Evolutionary conservation across 345 rosid genomes (phyloP).

Genomic region (Hypericum androsaemum): DNA sequence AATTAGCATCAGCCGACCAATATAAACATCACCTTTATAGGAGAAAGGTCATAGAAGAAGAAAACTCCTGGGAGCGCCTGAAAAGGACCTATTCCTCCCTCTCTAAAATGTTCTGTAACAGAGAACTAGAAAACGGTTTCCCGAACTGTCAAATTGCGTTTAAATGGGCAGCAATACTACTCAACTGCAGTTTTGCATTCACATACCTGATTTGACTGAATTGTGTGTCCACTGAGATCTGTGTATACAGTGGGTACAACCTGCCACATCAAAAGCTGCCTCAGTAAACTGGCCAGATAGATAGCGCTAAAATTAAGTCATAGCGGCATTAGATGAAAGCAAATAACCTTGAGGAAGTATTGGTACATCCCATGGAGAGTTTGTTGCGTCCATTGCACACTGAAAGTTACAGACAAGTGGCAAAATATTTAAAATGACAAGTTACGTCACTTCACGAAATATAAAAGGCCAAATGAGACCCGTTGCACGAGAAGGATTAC

Average conservation of each 20-base stretch:
- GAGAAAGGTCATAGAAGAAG: slow-evolving; percentile 97
- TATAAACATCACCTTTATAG: slow-evolving; percentile 59
- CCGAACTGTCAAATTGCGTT: slow-evolving; percentile 8
- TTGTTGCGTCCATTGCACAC: slow-evolving; percentile 73
- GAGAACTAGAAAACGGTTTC: slow-evolving; percentile 51
- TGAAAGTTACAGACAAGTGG: slow-evolving; percentile 19
- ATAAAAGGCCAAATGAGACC: slow-evolving; percentile 7
- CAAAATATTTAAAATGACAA: slow-evolving; percentile 5
- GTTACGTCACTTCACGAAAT: slow-evolving; percentile 3
- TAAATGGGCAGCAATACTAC: not conserved
- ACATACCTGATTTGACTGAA: slow-evolving; percentile 84
- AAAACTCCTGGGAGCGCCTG: slow-evolving; percentile 82
- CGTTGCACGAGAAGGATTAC: slow-evolving; percentile 25
- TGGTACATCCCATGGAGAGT: slow-evolving; percentile 75
- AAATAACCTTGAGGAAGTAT: slow-evolving; percentile 78
- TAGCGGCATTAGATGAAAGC: slow-evolving; percentile 9
- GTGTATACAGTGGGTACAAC: slow-evolving; percentile 93
- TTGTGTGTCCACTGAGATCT: slow-evolving; percentile 60
- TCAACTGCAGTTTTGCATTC: not conserved
- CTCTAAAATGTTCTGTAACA: slow-evolving; percentile 81
- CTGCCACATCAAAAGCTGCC: slow-evolving; percentile 26
- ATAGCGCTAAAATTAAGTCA: slow-evolving; percentile 3
- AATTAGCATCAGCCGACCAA: too few relatives aligned
- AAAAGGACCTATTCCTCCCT: slow-evolving; percentile 46
- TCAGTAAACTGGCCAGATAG: not conserved